These are phyloP conservation scores for Coniochaeta sp. DNA, from an alignment of 2,329 filamentous ascomycete species.

Conservation along the genomic window DNA sequence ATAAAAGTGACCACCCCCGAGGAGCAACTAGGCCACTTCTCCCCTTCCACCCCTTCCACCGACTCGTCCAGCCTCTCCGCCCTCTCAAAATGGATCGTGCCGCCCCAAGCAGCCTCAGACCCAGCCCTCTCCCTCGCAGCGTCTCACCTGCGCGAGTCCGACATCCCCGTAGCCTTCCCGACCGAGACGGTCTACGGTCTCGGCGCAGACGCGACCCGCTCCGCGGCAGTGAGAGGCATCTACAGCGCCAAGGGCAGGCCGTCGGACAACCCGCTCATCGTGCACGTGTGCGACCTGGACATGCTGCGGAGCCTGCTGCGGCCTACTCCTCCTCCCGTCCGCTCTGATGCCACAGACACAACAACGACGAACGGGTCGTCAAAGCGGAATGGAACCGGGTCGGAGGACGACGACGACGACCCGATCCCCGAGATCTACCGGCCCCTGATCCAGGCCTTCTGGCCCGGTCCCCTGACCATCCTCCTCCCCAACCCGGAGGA, in stretches of 20 bases:
- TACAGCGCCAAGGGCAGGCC: conserved; percentile 86
- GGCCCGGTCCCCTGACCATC: conserved; percentile 92
- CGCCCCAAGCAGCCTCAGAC: conserved; percentile 7
- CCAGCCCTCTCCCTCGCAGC: conserved; percentile 42
- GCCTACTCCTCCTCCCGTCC: conserved; percentile 2
- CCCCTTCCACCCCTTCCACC: neutral
- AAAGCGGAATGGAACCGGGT: neutral
- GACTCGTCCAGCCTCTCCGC: neutral
- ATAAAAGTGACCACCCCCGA: conserved; percentile 10
- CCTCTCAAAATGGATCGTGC: conserved; percentile 36
- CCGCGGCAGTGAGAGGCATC: conserved; percentile 78
- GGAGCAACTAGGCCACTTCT: conserved; percentile 11
- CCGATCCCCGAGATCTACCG: conserved; percentile 68
- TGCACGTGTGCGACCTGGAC: conserved; percentile 75
- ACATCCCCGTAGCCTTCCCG: conserved; percentile 84
- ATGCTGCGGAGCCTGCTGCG: conserved; percentile 63
- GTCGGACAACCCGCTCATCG: conserved; percentile 90
- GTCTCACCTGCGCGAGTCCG: conserved; percentile 52
- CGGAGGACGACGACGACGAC: conserved; percentile 17
- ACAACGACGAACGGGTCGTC: neutral
- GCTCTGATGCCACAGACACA: conserved; percentile 5
- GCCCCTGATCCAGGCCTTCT: conserved; percentile 73
- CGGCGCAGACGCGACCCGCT: conserved; percentile 90
- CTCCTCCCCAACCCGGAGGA: conserved; percentile 65
- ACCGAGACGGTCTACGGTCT: conserved; percentile 97